Percentiles rank a stretch among this genome's conserved stretches.
Evolutionary conservation across 371 early-diverging fungal genomes (phyloP).

Genomic region (Synchytrium microbalum): DNA sequence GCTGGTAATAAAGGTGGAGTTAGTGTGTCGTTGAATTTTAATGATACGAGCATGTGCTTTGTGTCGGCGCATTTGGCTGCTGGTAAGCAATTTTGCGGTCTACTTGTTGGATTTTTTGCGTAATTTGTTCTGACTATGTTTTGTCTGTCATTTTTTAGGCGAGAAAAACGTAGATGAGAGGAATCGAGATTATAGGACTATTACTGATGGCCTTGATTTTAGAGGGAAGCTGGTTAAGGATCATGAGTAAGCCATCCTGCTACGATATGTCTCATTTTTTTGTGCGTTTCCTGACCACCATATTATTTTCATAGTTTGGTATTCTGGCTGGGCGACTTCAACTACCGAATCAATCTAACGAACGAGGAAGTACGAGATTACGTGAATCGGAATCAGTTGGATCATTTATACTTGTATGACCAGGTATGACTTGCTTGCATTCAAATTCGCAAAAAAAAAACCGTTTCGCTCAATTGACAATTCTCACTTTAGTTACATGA

Average conservation of each 20-base stretch:
- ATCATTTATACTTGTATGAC: constrained; percentile 35
- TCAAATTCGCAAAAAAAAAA: no score
- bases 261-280: neutral
- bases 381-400: constrained; percentile 34
- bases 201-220: constrained; percentile 65
- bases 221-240: constrained; percentile 58
- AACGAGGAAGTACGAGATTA: constrained; percentile 19
- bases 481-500: constrained; percentile 64
- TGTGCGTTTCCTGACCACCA: neutral
- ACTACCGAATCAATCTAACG: constrained; percentile 66
- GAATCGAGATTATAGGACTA: constrained; percentile 76
- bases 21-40: constrained; percentile 61
- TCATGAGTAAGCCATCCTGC: constrained; percentile 51
- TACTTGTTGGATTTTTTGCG: constrained; percentile 5
- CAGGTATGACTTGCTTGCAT: no score
- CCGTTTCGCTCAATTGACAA: no score
- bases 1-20: constrained; percentile 47
- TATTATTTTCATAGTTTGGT: constrained; percentile 43
- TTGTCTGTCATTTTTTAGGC: no score
- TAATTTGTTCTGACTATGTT: no score
- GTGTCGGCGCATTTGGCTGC: constrained; percentile 91
- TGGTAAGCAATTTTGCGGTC: constrained; percentile 35
- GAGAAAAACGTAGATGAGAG: constrained; percentile 71
- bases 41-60: constrained; percentile 82
- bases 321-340: constrained; percentile 88